Evolutionary conservation across 768 basidiomycete genomes (phyloP).

Genomic region (Dioszegia hungarica): DNA sequence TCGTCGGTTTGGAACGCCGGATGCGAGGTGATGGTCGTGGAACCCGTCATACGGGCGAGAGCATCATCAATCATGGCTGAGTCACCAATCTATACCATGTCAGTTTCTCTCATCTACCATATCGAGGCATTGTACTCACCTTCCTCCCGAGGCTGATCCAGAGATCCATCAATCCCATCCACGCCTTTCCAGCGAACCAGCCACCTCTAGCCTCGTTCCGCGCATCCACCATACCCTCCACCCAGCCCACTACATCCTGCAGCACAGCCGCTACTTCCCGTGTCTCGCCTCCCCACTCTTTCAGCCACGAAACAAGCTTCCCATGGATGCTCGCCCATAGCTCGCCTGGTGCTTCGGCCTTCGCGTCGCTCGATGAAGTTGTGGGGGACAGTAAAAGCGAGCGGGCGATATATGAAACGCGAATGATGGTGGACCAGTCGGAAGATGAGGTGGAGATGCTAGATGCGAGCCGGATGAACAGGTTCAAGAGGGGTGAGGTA

Average conservation of each 20-base stretch:
- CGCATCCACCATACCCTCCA: slow-evolving; percentile 6
- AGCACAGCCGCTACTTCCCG: not conserved
- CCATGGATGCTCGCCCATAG: slow-evolving; percentile 22
- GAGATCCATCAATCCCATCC: slow-evolving; percentile 32
- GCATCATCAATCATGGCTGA: slow-evolving; percentile 25
- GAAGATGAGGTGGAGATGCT: not conserved
- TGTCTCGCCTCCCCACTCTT: not conserved
- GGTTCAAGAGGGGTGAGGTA: not conserved
- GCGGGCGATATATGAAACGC: not conserved
- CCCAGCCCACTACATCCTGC: slow-evolving; percentile 17
- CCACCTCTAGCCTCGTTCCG: slow-evolving; percentile 7
- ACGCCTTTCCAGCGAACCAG: slow-evolving; percentile 33
- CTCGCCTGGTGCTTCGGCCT: slow-evolving; percentile 5
- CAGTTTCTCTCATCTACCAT: not conserved
- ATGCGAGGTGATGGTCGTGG: not conserved
- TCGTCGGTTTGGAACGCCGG: not conserved
- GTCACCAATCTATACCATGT: slow-evolving; percentile 20
- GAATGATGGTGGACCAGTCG: not conserved
- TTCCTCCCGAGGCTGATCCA: slow-evolving; percentile 38
- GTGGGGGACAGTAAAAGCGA: too few species aligned
- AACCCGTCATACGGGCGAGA: slow-evolving; percentile 16
- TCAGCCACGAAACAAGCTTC: not conserved
- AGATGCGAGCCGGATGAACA: slow-evolving; percentile 6
- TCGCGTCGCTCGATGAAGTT: not conserved
- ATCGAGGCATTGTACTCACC: slow-evolving; percentile 13